These are phyloP conservation scores for Arachis monticola DNA, from an alignment of 331 rosid genomes.

Conservation along the genomic window DNA sequence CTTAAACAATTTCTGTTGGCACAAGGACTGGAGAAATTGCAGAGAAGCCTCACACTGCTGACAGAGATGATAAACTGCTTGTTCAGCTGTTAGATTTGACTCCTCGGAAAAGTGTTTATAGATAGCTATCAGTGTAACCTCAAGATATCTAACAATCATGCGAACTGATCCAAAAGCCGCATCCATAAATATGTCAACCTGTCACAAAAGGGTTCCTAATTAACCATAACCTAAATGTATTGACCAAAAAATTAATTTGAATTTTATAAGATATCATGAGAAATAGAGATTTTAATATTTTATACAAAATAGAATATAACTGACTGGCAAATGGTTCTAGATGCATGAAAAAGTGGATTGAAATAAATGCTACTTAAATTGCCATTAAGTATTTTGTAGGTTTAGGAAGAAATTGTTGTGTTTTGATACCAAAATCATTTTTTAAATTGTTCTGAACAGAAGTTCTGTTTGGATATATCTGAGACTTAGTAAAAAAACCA, in stretches of 20 bases:
- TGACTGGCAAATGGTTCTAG: conserved; percentile 23
- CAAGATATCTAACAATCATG: conserved; percentile 67
- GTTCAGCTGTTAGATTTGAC: conserved; percentile 57
- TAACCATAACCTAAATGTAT: conserved; percentile 37
- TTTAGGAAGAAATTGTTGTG: conserved; percentile 17
- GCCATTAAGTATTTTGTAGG: conserved; percentile 5
- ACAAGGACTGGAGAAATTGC: conserved; percentile 84
- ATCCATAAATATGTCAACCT: conserved; percentile 96
- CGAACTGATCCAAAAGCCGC: conserved; percentile 90
- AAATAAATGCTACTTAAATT: conserved; percentile 4
- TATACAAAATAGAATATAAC: neutral
- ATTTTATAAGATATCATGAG: conserved; percentile 5
- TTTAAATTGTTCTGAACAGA: neutral
- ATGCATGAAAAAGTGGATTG: conserved; percentile 22
- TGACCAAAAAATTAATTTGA: conserved; percentile 12
- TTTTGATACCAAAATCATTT: conserved; percentile 12
- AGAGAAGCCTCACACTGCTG: conserved; percentile 97
- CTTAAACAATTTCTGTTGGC: conserved; percentile 86
- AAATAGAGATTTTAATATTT: conserved; percentile 15
- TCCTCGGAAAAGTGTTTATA: conserved; percentile 45
- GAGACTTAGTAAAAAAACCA: conserved; percentile 14
- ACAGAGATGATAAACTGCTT: conserved; percentile 65
- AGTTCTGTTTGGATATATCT: conserved; percentile 1
- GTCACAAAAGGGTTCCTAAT: conserved; percentile 41
- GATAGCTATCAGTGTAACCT: conserved; percentile 53